Percentiles rank a stretch among this genome's conserved stretches.
Conservation (phyloP, 2,329 filamentous ascomycete species). For the Penicillium sp. region DNA sequence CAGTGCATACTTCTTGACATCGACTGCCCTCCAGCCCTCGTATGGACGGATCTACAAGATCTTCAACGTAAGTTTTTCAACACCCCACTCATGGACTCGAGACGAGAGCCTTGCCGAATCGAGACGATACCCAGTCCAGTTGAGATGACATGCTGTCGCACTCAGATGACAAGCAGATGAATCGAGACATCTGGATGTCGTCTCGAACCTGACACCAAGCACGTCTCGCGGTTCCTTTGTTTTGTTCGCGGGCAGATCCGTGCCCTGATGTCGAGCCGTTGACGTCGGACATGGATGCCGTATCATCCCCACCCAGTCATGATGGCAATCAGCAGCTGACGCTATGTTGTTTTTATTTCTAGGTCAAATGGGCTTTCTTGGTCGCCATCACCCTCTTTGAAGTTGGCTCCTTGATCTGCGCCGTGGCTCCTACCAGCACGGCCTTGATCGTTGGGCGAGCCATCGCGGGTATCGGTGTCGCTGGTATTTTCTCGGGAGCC, state of each 20-base stretch:
- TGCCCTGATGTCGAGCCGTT: too few relatives aligned
- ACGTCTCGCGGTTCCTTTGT: too few relatives aligned
- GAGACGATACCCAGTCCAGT: too few relatives aligned
- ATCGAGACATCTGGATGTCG: too few relatives aligned
- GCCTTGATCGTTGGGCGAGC: slow-evolving; percentile 34
- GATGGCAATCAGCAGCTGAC: too few relatives aligned
- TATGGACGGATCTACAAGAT: slow-evolving; percentile 38
- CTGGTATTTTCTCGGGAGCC: slow-evolving; percentile 30
- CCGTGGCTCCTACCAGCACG: slow-evolving; percentile 28
- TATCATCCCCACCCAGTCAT: neutral
- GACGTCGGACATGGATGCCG: too few relatives aligned
- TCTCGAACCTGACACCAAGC: too few relatives aligned
- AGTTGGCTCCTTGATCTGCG: slow-evolving; percentile 27
- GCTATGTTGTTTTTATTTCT: too few relatives aligned
- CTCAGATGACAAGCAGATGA: too few relatives aligned
- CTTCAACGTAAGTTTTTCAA: slow-evolving; percentile 22
- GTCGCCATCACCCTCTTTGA: slow-evolving; percentile 30
- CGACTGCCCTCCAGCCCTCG: slow-evolving; percentile 15
- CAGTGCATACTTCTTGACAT: slow-evolving; percentile 14
- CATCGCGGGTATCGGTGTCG: slow-evolving; percentile 32
- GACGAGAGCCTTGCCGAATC: too few relatives aligned
- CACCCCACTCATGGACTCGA: neutral
- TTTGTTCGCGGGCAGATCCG: too few relatives aligned
- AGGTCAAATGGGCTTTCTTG: slow-evolving; percentile 26
- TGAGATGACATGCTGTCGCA: neutral